Conservation (phyloP, 208 protist species). For the Lotmaria passim region DNA sequence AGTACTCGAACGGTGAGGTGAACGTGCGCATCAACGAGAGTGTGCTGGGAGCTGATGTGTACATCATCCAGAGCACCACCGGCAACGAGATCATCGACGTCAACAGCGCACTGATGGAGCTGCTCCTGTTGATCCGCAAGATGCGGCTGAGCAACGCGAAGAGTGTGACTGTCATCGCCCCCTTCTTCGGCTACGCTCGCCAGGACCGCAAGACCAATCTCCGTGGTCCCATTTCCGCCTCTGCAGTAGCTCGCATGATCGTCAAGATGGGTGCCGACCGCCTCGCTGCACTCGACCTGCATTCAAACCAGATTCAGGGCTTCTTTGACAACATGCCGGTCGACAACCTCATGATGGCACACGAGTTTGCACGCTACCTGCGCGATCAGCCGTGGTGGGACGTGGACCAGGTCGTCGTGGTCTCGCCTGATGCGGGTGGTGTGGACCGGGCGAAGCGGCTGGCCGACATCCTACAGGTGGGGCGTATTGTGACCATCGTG, state of each 20-base stretch:
- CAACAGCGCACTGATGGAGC: constrained; percentile 97
- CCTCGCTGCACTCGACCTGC: constrained; percentile 94
- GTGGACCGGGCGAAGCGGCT: constrained; percentile 92
- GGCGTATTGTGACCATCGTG: constrained; percentile 95
- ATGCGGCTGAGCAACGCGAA: constrained; percentile 89
- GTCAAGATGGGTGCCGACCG: constrained; percentile 90
- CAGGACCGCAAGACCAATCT: constrained; percentile 95
- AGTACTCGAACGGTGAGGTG: constrained; percentile 92
- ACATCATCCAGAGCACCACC: constrained; percentile 96
- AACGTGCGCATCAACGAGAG: constrained; percentile 93
- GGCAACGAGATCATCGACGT: constrained; percentile 91
- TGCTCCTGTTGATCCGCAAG: constrained; percentile 93
- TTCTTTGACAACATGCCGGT: constrained; percentile 94
- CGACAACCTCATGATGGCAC: constrained; percentile 91
- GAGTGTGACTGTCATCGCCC: constrained; percentile 92
- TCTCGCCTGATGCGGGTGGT: constrained; percentile 96
- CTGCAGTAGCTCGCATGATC: constrained; percentile 92
- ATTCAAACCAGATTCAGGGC: constrained; percentile 96
- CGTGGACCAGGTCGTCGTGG: constrained; percentile 82
- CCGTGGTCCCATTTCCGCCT: constrained; percentile 94
- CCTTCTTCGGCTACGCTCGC: constrained; percentile 95
- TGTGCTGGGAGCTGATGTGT: constrained; percentile 95
- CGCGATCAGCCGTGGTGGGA: constrained; percentile 77
- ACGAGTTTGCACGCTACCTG: constrained; percentile 85
- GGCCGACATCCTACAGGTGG: constrained; percentile 87